A percentile compares a stretch with the other conserved stretches of the same genome.
Evolutionary conservation across 2,329 filamentous ascomycete genomes (phyloP).

Genomic region (Scytalidium sp.): DNA sequence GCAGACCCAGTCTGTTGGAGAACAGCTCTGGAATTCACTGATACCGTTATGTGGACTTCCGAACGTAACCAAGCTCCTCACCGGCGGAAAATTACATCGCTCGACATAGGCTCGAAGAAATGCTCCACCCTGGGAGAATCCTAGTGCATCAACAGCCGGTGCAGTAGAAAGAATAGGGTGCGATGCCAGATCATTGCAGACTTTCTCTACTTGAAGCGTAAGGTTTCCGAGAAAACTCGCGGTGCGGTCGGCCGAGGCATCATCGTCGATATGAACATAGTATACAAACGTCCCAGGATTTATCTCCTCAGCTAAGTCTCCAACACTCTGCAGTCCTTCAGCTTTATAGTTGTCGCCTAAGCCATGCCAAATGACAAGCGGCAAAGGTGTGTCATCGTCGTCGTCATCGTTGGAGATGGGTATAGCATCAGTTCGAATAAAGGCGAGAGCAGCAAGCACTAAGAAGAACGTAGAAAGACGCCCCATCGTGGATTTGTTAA

Average conservation of each 20-base stretch:
- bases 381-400: conserved; percentile 66
- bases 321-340: conserved; percentile 71
- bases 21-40: conserved; percentile 74
- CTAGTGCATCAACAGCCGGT: conserved; percentile 83
- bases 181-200: conserved; percentile 73
- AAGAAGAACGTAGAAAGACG: conserved; percentile 14
- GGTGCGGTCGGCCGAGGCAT: conserved; percentile 66
- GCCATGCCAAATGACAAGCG: conserved; percentile 93
- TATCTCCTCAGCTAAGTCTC: conserved; percentile 64
- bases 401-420: conserved; percentile 12
- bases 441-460: conserved; percentile 8
- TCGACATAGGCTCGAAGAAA: conserved; percentile 92
- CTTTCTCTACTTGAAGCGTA: conserved; percentile 69
- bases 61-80: conserved; percentile 66
- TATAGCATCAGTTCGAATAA: not conserved
- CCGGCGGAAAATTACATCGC: conserved; percentile 66
- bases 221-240: conserved; percentile 92
- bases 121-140: conserved; percentile 94
- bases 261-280: conserved; percentile 64
- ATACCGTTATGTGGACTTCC: conserved; percentile 81
- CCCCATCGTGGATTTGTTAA: conserved; percentile 20
- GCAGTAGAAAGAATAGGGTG: conserved; percentile 80
- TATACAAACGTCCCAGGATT: conserved; percentile 86
- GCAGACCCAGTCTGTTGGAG: conserved; percentile 72
- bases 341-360: conserved; percentile 71